Evolutionary conservation across 2,329 filamentous ascomycete genomes (phyloP), one percentile per base, ranked within the genome.

Genomic region (Pseudonectria buxi): DNA sequence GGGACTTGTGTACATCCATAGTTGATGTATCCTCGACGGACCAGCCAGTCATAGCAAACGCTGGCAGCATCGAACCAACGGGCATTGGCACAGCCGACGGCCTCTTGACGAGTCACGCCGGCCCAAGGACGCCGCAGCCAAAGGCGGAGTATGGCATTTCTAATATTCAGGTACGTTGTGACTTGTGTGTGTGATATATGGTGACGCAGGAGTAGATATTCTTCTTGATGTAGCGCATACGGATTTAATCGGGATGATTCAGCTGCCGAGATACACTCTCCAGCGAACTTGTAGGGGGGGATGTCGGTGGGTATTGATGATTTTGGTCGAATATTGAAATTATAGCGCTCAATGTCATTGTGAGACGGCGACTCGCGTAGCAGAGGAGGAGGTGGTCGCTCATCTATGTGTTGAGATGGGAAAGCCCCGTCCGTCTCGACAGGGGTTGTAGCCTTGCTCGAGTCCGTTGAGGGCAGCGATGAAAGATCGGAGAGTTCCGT

Each of bases 151-250:
- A 98, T 95, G 12, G 87, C 86, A 59, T 98, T 98, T 49, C 92
- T 78, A 43, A 98, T 92, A 58, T 96, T 96, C 35, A 98, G 69
- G 62, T 98, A 98, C 10, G 87, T 86, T 3, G 90, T 95, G 47
- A 95, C 87, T 61, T 98, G 92, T 24, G 82, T 73, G 51, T 86
- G 81, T 54, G 83, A 94, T 49, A 98, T 78, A 51, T 94, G 81
- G 43, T 85, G 73, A 43, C 86, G 78, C 27, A 98, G 66, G 40
- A 95, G 71, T 40, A 74, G 68, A 56, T 95, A 89, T 60, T 98
- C 92, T 43, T 86, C 81, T 16, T 76, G 73, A 59, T 96, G 88
- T 26, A 98, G 66, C 10, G 84, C 81, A 60, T 92, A 96, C 1
- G 92, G 90, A 46, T 90, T 90, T 2, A 98, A 70, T 38, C 92